Percentiles rank a stretch among this genome's conserved stretches.
Evolutionary conservation across 495 filamentous ascomycete species (phyloP).

Genomic region (Talaromyces proteolyticus): DNA sequence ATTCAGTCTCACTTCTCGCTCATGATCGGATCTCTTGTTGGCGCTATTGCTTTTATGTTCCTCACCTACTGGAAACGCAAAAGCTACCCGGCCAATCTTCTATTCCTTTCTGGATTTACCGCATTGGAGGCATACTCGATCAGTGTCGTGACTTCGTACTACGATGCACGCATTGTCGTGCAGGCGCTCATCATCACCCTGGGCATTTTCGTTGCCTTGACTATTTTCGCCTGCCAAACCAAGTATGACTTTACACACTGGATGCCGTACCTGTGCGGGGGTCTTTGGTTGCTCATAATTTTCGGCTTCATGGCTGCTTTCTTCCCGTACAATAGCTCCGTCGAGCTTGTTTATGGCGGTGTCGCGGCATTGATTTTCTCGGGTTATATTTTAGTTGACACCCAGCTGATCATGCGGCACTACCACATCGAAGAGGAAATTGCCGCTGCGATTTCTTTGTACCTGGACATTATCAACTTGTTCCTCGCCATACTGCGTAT

Average conservation of each 20-base stretch:
- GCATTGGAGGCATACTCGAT: slow-evolving; percentile 90
- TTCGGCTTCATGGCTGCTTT: slow-evolving; percentile 89
- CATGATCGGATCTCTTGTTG: slow-evolving; percentile 79
- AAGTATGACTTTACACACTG: slow-evolving; percentile 97
- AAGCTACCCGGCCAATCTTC: slow-evolving; percentile 88
- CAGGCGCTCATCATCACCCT: slow-evolving; percentile 87
- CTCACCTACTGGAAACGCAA: slow-evolving; percentile 98
- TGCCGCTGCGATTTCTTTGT: slow-evolving; percentile 89
- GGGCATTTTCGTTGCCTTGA: slow-evolving; percentile 89
- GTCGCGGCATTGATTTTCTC: slow-evolving; percentile 82
- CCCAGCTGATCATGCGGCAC: slow-evolving; percentile 88
- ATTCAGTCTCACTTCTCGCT: slow-evolving; percentile 79
- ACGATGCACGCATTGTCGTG: slow-evolving; percentile 72
- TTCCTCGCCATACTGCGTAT: slow-evolving; percentile 91
- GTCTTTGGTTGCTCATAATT: slow-evolving; percentile 80
- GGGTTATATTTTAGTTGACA: slow-evolving; percentile 92
- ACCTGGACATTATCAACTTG: slow-evolving; percentile 93
- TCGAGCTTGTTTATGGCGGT: slow-evolving; percentile 79
- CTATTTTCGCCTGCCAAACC: slow-evolving; percentile 91
- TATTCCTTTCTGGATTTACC: slow-evolving; percentile 91
- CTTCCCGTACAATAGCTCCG: slow-evolving; percentile 69
- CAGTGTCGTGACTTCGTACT: slow-evolving; percentile 86
- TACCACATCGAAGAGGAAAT: slow-evolving; percentile 99
- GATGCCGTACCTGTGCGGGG: slow-evolving; percentile 93
- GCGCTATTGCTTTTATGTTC: slow-evolving; percentile 73